Evolutionary conservation across 768 basidiomycete genomes (phyloP).

Genomic region (Pisolithus albus): DNA sequence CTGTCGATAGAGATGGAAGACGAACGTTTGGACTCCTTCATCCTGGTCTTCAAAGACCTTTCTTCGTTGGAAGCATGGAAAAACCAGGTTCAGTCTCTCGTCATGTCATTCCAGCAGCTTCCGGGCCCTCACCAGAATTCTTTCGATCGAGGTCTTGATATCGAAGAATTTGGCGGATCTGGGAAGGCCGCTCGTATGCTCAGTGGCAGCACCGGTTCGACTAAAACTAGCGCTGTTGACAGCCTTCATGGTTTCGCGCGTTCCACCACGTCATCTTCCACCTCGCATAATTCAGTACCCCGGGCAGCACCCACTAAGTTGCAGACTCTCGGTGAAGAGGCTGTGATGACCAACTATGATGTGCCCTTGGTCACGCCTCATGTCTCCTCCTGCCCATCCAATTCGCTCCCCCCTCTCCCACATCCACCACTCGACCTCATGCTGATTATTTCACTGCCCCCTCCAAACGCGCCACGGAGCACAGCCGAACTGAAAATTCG

Average conservation of each 20-base stretch:
- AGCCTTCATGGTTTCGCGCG: constrained; percentile 61
- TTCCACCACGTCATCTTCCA: constrained; percentile 68
- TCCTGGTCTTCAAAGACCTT: constrained; percentile 90
- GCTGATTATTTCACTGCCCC: constrained; percentile 82
- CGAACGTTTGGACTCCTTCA: constrained; percentile 87
- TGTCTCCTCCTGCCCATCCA: constrained; percentile 67
- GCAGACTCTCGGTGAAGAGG: constrained; percentile 65
- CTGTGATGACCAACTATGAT: constrained; percentile 55
- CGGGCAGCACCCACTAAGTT: constrained; percentile 40
- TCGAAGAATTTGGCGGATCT: constrained; percentile 76
- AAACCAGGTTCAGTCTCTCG: constrained; percentile 71
- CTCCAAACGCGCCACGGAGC: constrained; percentile 60
- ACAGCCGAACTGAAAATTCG: constrained; percentile 82
- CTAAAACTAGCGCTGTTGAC: constrained; percentile 52
- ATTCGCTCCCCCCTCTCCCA: constrained; percentile 71
- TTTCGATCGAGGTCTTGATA: constrained; percentile 39
- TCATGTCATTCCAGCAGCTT: constrained; percentile 62
- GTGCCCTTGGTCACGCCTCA: constrained; percentile 60
- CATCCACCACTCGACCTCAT: constrained; percentile 92
- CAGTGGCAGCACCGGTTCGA: constrained; percentile 62
- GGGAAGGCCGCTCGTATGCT: constrained; percentile 74
- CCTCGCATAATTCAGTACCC: constrained; percentile 55
- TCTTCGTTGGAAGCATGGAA: constrained; percentile 88
- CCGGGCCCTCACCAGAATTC: constrained; percentile 27
- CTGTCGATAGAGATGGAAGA: constrained; percentile 98